Percentiles rank a stretch among this genome's conserved stretches.
Evolutionary conservation across 2,329 filamentous ascomycete species (phyloP).

Genomic region (Aspergillus sp.): DNA sequence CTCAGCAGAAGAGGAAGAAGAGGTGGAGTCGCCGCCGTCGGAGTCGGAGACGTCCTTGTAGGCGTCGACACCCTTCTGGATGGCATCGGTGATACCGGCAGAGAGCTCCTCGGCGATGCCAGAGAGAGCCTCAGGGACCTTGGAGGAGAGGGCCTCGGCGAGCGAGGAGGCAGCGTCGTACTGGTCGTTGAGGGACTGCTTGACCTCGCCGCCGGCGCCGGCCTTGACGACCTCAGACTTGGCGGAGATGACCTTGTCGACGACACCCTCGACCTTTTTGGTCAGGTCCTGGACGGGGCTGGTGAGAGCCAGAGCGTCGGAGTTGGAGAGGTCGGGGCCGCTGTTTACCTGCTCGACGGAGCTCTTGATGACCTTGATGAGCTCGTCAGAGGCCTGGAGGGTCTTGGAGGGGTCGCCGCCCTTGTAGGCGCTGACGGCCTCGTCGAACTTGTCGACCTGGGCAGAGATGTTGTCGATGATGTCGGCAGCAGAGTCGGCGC

Average conservation of each 20-base stretch:
- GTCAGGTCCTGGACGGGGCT: constrained; percentile 28
- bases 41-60: constrained; percentile 18
- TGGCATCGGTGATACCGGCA: constrained; percentile 30
- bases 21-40: constrained; percentile 5
- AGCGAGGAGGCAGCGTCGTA: constrained; percentile 27
- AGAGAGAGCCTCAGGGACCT: constrained; percentile 28
- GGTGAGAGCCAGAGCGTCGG: constrained; percentile 29
- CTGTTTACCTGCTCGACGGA: constrained; percentile 26
- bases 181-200: constrained; percentile 26
- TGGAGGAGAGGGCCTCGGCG: constrained; percentile 27
- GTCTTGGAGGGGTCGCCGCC: constrained; percentile 19
- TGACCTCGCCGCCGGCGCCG: constrained; percentile 21
- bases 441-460: constrained; percentile 21
- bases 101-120: constrained; percentile 26
- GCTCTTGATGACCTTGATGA: constrained; percentile 26
- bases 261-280: constrained; percentile 22
- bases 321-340: constrained; percentile 21
- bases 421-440: constrained; percentile 25
- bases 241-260: constrained; percentile 27
- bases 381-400: constrained; percentile 22
- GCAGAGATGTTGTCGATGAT: constrained; percentile 22
- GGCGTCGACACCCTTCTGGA: constrained; percentile 32
- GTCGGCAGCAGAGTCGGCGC: constrained; percentile 15
- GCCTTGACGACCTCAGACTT: constrained; percentile 27
- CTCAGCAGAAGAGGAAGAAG: neutral